phyloP scores from a whole-genome alignment of 139 green algal genomes.

The Diplosphaera chodatii region DNA sequence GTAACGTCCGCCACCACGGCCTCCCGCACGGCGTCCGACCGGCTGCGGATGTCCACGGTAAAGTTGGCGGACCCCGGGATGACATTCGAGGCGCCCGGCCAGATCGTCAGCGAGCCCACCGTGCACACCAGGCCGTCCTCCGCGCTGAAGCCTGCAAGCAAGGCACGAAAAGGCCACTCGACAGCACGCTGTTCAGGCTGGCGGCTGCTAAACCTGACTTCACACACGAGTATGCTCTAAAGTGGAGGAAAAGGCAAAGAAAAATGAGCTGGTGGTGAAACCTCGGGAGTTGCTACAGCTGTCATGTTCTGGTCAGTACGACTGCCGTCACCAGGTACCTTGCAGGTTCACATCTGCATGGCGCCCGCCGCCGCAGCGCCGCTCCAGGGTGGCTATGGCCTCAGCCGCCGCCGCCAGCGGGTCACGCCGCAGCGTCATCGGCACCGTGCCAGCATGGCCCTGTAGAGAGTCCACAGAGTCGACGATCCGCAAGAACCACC shows the following conservation, averaged over 20 bases:
- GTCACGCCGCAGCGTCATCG: slow-evolving; percentile 77
- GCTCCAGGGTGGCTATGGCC: slow-evolving; percentile 60
- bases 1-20: slow-evolving; percentile 21
- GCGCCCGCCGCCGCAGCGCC: slow-evolving; percentile 38
- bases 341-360: slow-evolving; percentile 15
- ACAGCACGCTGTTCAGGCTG: too few relatives aligned
- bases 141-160: background rate
- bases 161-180: too few relatives aligned
- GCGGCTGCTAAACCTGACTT: too few relatives aligned
- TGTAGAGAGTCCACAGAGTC: too few relatives aligned
- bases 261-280: too few relatives aligned
- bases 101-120: slow-evolving; percentile 70
- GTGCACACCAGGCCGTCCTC: slow-evolving; percentile 78
- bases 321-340: too few relatives aligned
- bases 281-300: too few relatives aligned
- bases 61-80: slow-evolving; percentile 66
- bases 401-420: slow-evolving; percentile 63
- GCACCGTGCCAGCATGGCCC: slow-evolving; percentile 87
- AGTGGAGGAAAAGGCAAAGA: too few relatives aligned
- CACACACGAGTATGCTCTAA: too few relatives aligned
- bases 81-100: slow-evolving; percentile 81
- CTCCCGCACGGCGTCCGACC: slow-evolving; percentile 23
- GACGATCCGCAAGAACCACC: too few relatives aligned
- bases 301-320: too few relatives aligned
- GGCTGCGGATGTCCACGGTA: slow-evolving; percentile 59